Percentiles rank a stretch among this genome's conserved stretches.
phyloP scores from a whole-genome alignment of 805 yeast species.

The Metschnikowia lachancei region DNA sequence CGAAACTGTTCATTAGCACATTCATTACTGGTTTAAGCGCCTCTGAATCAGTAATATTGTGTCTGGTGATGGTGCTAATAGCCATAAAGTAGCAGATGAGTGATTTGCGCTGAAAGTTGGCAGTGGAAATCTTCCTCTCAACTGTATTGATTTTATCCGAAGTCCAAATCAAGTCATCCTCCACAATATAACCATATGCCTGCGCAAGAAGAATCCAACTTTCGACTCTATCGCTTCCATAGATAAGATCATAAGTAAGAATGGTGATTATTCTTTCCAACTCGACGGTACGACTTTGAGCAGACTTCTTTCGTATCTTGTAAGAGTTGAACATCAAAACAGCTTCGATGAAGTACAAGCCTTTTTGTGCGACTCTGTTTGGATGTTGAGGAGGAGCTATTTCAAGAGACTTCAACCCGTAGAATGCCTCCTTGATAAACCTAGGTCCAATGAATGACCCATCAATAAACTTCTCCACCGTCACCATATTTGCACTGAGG shows the following conservation, averaged over 20 bases:
- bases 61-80: slow-evolving; percentile 35
- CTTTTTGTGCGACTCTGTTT: slow-evolving; percentile 40
- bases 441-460: slow-evolving; percentile 42
- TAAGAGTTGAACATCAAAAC: slow-evolving; percentile 65
- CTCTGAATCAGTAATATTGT: background rate
- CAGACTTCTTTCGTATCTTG: slow-evolving; percentile 65
- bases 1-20: slow-evolving; percentile 51
- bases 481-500: slow-evolving; percentile 46
- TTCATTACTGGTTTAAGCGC: slow-evolving; percentile 36
- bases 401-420: slow-evolving; percentile 43
- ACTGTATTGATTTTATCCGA: slow-evolving; percentile 70
- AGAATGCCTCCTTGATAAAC: slow-evolving; percentile 47
- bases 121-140: slow-evolving; percentile 61
- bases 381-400: slow-evolving; percentile 27
- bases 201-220: slow-evolving; percentile 85
- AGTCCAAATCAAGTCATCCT: slow-evolving; percentile 90
- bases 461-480: slow-evolving; percentile 48
- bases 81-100: slow-evolving; percentile 77
- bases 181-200: slow-evolving; percentile 73
- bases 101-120: slow-evolving; percentile 64
- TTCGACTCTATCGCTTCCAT: slow-evolving; percentile 68
- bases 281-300: slow-evolving; percentile 81
- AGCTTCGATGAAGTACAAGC: slow-evolving; percentile 70
- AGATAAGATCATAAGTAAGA: slow-evolving; percentile 63
- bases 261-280: slow-evolving; percentile 68